Evolutionary conservation across 1,284 basidiomycete genomes (phyloP), one percentile per base, ranked within the genome.

Genomic region (Inonotus obliquus): DNA sequence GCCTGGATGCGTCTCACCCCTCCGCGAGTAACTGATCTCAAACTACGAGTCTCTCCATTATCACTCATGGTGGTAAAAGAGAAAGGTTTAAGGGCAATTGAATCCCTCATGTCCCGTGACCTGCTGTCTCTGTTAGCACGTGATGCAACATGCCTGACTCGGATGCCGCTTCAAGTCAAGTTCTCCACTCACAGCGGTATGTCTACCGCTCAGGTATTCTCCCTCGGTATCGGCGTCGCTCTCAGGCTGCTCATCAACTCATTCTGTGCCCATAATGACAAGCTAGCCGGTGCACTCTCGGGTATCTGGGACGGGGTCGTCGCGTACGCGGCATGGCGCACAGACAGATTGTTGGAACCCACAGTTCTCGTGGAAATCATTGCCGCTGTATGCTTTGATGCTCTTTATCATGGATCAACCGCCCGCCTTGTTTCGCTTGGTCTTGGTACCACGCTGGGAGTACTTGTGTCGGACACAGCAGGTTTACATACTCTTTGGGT

Each of bases 221-320:
- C 61, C 39, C 25, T 62, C 55, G 55, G 49, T 23, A 45, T 57
- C 25, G 63, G 60, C 21, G 41, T 61, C 45, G 60, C 48, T 19
- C 25, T 61, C n/a, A 48, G 63, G 41, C 39, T 49, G 17, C 11
- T 61, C 51, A 47, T 61, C 32, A 54, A 56, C 41, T 37, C 48
- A 10, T 29, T 58, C 41, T 58, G 45, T 21, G 14, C 14, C 2
- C 35, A 44, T n/a, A 27, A 55, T 68, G 68, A 77, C 63, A 77
- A 73, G 59, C 66, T 76, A 41, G 74, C 73, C 62, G 82, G 83
- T n/a, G 81, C 83, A 14, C 77, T 90, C 63, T 76, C 89, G 56
- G 87, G 87, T 17, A 72, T 90, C 27, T 90, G 87, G 87, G 87
- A 90, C 72, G 87, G 87, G 51, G 79, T 87, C 25, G 81, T 89